phyloP scores from a whole-genome alignment of 768 basidiomycete genomes.

The Neoboletus magnificus region DNA sequence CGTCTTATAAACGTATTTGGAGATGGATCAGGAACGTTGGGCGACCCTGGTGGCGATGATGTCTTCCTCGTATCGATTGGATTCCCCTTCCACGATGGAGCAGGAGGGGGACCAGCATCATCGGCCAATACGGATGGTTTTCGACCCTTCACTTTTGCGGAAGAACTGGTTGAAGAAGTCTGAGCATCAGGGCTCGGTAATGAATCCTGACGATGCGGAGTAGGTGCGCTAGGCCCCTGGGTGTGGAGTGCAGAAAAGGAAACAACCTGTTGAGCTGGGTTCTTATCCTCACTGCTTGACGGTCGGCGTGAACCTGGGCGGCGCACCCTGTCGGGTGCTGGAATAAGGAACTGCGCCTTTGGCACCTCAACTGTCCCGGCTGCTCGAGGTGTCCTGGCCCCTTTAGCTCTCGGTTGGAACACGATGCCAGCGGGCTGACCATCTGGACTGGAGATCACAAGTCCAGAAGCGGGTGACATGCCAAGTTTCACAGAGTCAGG shows the following conservation, averaged over 20 bases:
- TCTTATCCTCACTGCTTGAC: constrained; percentile 29
- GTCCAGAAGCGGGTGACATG: constrained; percentile 74
- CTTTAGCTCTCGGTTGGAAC: constrained; percentile 74
- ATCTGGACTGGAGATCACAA: constrained; percentile 89
- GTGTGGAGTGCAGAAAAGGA: constrained; percentile 32
- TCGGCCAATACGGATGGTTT: constrained; percentile 32
- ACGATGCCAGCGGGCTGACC: constrained; percentile 94
- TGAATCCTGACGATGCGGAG: constrained; percentile 25
- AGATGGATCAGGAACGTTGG: constrained; percentile 24
- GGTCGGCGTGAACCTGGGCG: constrained; percentile 25
- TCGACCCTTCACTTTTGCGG: constrained; percentile 25
- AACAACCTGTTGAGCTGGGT: constrained; percentile 19
- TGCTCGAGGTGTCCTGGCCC: constrained; percentile 34
- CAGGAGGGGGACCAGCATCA: constrained; percentile 13
- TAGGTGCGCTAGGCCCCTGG: constrained; percentile 8
- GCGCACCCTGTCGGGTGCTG: constrained; percentile 27
- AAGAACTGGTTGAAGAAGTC: constrained; percentile 1
- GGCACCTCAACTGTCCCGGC: constrained; percentile 43
- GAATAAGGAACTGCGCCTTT: constrained; percentile 36
- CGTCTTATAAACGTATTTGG: constrained; percentile 27
- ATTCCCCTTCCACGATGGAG: constrained; percentile 25
- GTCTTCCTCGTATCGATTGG: constrained; percentile 30
- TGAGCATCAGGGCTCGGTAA: constrained; percentile 21
- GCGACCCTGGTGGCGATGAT: constrained; percentile 35
- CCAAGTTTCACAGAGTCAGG: constrained; percentile 68